Evolutionary conservation across 1,139 yeast genomes (phyloP), one percentile per base, ranked within the genome.

Genomic region (Diutina scorzettiae): DNA sequence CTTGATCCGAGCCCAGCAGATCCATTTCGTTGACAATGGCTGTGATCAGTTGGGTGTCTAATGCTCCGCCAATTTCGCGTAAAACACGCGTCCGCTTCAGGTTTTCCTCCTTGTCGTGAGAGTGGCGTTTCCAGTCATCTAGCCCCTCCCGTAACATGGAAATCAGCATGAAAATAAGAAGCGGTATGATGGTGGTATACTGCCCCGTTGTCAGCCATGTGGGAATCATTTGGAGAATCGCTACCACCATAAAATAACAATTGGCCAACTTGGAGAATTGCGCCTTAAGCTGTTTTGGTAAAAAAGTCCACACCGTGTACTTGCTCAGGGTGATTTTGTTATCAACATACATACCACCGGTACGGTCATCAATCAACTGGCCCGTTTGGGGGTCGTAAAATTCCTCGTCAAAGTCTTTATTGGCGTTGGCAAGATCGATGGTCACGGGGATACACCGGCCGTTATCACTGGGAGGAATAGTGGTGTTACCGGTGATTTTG

Each of bases 151-250:
- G 72, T 9, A 81, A 76, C 61, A 91, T 87, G 0, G 97, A 85
- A 24, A 91, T 83, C n/a, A 86, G 70, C 63, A 93, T 83, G 58
- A 93, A 91, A 8, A 91, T 73, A 56, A 81, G 63, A 45, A 91
- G 67, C 1, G 98, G 98, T 32, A 89, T 71, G 51, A 91, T 89
- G 2, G 98, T 91, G 2, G 97, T 91, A 57, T 78, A 86, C n/a
- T 86, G 82, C 46, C 97, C 98, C 0, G 98, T 91, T 3, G 98
- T 87, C 3, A 96, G 86, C 96, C 96, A 91, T 1, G 89, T 78
- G 0, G 98, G 98, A 43, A 91, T 81, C 93, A 89, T 81, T 57
- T 91, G 97, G 70, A 89, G 66, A 46, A 91, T 83, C 2, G 97
- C 89, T 20, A 91, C 93, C 8, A 78, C 69, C 73, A 91, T 62